A percentile compares a stretch with the other conserved stretches of the same genome.
Evolutionary conservation across 2,329 filamentous ascomycete genomes (phyloP).

Genomic region (Aspergillus sp.): DNA sequence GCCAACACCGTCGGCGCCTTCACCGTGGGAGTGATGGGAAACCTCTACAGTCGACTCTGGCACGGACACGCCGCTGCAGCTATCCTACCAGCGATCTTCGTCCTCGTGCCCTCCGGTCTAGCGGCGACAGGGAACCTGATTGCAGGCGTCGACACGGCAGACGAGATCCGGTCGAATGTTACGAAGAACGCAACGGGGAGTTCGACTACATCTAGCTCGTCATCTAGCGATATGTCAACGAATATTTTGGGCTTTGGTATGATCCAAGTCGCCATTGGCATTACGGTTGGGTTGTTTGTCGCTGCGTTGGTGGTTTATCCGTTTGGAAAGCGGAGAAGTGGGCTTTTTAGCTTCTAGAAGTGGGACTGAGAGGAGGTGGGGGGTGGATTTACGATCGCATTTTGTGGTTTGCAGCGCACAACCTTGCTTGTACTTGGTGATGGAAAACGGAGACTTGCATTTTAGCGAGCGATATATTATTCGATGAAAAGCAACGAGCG

Average conservation of each 20-base stretch:
- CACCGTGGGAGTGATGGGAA: conserved; percentile 74
- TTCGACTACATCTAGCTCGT: background rate
- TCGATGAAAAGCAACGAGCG: background rate
- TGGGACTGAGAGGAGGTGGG: too few species aligned
- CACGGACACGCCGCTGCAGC: conserved; percentile 80
- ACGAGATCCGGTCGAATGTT: conserved; percentile 50
- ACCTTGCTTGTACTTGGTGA: background rate
- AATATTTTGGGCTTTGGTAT: conserved; percentile 51
- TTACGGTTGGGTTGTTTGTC: conserved; percentile 50
- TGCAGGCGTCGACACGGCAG: conserved; percentile 58
- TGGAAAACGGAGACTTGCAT: background rate
- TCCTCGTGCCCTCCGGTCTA: conserved; percentile 61
- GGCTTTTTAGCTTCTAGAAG: conserved; percentile 47
- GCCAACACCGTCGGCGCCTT: conserved; percentile 76
- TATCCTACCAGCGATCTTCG: conserved; percentile 82
- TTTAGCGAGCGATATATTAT: background rate
- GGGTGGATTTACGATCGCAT: too few species aligned
- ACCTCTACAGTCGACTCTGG: conserved; percentile 69
- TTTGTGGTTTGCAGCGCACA: background rate
- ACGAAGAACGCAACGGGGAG: conserved; percentile 8
- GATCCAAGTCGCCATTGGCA: conserved; percentile 52
- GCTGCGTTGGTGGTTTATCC: conserved; percentile 51
- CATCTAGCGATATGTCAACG: conserved; percentile 35
- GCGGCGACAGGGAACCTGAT: conserved; percentile 60
- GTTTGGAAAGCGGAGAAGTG: conserved; percentile 49